phyloP scores from a whole-genome alignment of 345 rosid genomes.

The Linum lewisii region DNA sequence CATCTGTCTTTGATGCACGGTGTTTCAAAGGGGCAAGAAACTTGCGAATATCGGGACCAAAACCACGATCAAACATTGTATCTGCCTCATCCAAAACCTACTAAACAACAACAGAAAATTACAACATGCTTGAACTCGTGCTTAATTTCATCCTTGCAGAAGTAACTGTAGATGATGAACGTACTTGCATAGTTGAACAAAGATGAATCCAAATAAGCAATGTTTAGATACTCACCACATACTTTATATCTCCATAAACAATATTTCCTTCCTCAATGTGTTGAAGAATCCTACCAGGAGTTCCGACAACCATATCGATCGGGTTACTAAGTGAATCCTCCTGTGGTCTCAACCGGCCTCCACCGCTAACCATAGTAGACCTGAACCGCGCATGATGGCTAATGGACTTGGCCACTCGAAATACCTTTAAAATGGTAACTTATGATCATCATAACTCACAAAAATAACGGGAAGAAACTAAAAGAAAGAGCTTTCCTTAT shows the following conservation, averaged over 20 bases:
- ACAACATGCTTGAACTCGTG: conserved; percentile 7
- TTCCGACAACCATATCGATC: conserved; percentile 88
- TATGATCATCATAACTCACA: neutral
- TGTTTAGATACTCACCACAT: conserved; percentile 35
- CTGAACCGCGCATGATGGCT: conserved; percentile 91
- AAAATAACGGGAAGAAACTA: neutral
- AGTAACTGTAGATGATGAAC: too few species aligned
- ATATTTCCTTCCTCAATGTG: conserved; percentile 87
- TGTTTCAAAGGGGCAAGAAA: conserved; percentile 75
- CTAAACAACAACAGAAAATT: conserved; percentile 16
- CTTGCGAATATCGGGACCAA: conserved; percentile 91
- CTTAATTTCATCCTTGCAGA: too few species aligned
- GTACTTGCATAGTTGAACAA: neutral
- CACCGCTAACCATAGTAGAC: conserved; percentile 86
- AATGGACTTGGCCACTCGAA: conserved; percentile 78
- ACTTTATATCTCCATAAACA: conserved; percentile 88
- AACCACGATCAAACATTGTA: conserved; percentile 96
- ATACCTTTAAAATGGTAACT: conserved; percentile 41
- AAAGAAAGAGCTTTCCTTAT: neutral
- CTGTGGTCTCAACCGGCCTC: conserved; percentile 77
- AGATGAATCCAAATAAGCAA: neutral
- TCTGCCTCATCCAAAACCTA: conserved; percentile 99
- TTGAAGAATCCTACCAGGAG: conserved; percentile 95
- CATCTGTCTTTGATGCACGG: conserved; percentile 56
- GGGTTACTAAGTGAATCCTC: conserved; percentile 77